Percentiles rank a stretch among this genome's conserved stretches.
phyloP scores from a whole-genome alignment of 208 protist genomes.

The Eutreptiella sp. region DNA sequence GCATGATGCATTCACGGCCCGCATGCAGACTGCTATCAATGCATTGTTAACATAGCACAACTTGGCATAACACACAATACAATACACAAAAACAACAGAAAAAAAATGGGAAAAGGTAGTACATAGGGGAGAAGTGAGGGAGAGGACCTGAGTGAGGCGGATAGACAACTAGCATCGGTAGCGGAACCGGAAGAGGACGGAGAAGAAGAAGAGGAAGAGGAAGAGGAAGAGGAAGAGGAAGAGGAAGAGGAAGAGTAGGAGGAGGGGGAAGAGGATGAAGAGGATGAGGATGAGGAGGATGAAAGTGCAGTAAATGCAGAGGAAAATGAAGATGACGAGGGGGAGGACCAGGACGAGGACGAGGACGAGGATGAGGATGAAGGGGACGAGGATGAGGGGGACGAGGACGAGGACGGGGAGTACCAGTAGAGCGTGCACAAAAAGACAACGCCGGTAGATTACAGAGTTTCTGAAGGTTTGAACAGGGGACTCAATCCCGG shows the following conservation, averaged over 20 bases:
- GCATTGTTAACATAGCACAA: too few species aligned
- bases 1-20: too few species aligned
- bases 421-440: background rate
- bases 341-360: constrained; percentile 1
- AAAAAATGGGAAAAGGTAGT: too few species aligned
- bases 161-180: background rate
- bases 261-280: constrained; percentile 1
- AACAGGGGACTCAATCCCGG: too few species aligned
- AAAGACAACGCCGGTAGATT: background rate
- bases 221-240: constrained; percentile 4
- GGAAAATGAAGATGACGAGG: constrained; percentile 1
- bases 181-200: background rate
- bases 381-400: background rate
- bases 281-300: background rate
- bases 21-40: too few species aligned
- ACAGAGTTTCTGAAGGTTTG: too few species aligned
- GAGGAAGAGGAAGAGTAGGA: constrained; percentile 1
- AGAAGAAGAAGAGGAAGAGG: background rate
- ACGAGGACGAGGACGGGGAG: background rate
- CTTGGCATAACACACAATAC: too few species aligned
- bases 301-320: background rate
- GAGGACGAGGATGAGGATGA: constrained; percentile 5
- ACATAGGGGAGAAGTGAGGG: too few species aligned
- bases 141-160: background rate
- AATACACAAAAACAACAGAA: too few species aligned